A percentile compares a stretch with the other conserved stretches of the same genome.
Evolutionary conservation across 1,284 basidiomycete species (phyloP).

Genomic region (Tilletia setariae): DNA sequence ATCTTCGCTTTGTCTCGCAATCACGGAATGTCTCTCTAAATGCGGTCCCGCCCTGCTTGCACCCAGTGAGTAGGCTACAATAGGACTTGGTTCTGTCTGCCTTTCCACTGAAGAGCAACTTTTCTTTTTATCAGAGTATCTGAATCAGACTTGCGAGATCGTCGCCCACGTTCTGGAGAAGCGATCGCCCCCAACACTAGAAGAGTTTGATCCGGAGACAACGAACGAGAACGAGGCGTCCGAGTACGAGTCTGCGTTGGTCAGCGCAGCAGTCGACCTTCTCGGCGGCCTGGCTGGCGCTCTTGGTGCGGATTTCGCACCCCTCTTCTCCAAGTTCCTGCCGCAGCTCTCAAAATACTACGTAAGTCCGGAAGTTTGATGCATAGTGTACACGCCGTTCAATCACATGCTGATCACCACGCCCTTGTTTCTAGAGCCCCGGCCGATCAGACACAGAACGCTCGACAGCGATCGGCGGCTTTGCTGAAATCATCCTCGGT

Average conservation of each 20-base stretch:
- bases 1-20: constrained; percentile 44
- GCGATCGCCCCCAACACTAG: constrained; percentile 62
- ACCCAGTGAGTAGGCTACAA: constrained; percentile 25
- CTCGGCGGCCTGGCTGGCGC: constrained; percentile 84
- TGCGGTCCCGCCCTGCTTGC: constrained; percentile 43
- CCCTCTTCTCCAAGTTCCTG: constrained; percentile 79
- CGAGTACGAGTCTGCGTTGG: constrained; percentile 93
- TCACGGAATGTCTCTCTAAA: constrained; percentile 41
- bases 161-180: constrained; percentile 67
- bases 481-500: constrained; percentile 92
- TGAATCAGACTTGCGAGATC: constrained; percentile 59
- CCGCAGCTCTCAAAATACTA: constrained; percentile 90
- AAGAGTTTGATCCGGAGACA: constrained; percentile 76
- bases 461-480: constrained; percentile 85
- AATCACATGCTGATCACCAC: not conserved
- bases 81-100: constrained; percentile 61
- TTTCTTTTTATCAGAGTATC: constrained; percentile 55
- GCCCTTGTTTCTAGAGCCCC: constrained; percentile 54
- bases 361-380: constrained; percentile 46
- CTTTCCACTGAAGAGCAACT: constrained; percentile 50
- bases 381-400: constrained; percentile 24
- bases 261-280: constrained; percentile 90
- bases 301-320: constrained; percentile 79
- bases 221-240: constrained; percentile 69
- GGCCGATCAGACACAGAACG: constrained; percentile 84